Conservation (phyloP, 2,329 filamentous ascomycete species). For the Fusarium siculi region DNA sequence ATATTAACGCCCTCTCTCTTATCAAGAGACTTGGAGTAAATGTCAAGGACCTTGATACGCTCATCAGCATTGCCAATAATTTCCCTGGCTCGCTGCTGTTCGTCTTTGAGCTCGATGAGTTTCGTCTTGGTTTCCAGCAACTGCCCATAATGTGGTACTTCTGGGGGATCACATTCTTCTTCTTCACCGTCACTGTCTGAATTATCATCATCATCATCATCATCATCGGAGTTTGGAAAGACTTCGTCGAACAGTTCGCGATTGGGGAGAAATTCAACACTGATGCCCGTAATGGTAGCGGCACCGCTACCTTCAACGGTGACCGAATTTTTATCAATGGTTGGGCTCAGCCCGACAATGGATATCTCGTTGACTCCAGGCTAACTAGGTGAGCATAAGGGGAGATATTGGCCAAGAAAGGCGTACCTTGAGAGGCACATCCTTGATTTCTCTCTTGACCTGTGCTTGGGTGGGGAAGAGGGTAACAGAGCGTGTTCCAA, state of each 20-base stretch:
- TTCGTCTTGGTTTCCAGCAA: conserved; percentile 45
- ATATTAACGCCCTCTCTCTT: conserved; percentile 50
- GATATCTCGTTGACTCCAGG: conserved; percentile 68
- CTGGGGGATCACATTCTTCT: conserved; percentile 37
- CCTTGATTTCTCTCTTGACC: conserved; percentile 67
- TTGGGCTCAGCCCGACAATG: conserved; percentile 65
- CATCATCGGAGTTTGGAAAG: conserved; percentile 59
- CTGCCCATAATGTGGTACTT: conserved; percentile 23
- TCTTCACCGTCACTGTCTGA: conserved; percentile 43
- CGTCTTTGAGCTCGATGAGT: conserved; percentile 45
- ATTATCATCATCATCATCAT: conserved; percentile 41
- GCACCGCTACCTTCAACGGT: conserved; percentile 67
- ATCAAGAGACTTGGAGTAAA: conserved; percentile 52
- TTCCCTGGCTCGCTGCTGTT: conserved; percentile 36
- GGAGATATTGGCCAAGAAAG: neutral
- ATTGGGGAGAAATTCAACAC: conserved; percentile 67
- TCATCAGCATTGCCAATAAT: conserved; percentile 40
- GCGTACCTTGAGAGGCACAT: conserved; percentile 53
- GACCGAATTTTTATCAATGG: conserved; percentile 67
- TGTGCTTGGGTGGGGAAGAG: conserved; percentile 72
- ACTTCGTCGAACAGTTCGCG: conserved; percentile 64
- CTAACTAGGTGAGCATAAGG: conserved; percentile 41
- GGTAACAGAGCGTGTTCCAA: conserved; percentile 69
- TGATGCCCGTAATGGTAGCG: conserved; percentile 70
- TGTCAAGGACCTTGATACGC: conserved; percentile 56